Percentiles rank a stretch among this genome's conserved stretches.
These are phyloP conservation scores for Pugionium dolabratum DNA, from an alignment of 345 rosid genomes.

Conservation along the genomic window DNA sequence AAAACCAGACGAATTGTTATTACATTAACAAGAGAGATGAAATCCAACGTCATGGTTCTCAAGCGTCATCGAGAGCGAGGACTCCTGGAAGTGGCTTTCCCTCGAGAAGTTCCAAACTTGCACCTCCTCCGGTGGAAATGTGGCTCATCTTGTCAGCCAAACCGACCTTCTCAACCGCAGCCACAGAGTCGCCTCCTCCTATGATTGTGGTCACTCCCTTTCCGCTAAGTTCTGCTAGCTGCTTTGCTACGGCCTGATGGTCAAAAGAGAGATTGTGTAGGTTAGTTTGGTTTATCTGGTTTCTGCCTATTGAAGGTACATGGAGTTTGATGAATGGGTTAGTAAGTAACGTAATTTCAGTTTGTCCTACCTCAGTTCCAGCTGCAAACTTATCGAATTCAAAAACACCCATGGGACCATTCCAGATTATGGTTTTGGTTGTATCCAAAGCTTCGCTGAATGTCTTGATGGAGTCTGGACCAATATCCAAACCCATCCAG, in stretches of 20 bases:
- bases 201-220: slow-evolving; percentile 83
- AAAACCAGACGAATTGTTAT: slow-evolving; percentile 30
- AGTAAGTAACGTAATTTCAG: background rate
- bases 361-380: slow-evolving; percentile 69
- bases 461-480: slow-evolving; percentile 75
- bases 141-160: slow-evolving; percentile 82
- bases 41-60: background rate
- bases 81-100: slow-evolving; percentile 89
- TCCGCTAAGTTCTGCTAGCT: slow-evolving; percentile 82
- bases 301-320: background rate
- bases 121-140: slow-evolving; percentile 93
- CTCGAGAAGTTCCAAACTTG: slow-evolving; percentile 85
- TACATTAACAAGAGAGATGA: slow-evolving; percentile 27
- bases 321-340: background rate
- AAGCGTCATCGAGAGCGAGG: slow-evolving; percentile 75
- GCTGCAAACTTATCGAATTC: slow-evolving; percentile 83
- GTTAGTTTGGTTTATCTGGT: background rate
- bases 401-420: slow-evolving; percentile 98
- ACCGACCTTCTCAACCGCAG: slow-evolving; percentile 79
- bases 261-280: slow-evolving; percentile 5
- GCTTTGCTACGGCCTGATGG: slow-evolving; percentile 80
- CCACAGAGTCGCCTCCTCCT: slow-evolving; percentile 91
- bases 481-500: slow-evolving; percentile 96
- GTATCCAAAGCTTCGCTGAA: slow-evolving; percentile 75
- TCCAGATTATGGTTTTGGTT: slow-evolving; percentile 92